phyloP scores from a whole-genome alignment of 176 grass and related monocot genomes.

The Leersia perrieri region DNA sequence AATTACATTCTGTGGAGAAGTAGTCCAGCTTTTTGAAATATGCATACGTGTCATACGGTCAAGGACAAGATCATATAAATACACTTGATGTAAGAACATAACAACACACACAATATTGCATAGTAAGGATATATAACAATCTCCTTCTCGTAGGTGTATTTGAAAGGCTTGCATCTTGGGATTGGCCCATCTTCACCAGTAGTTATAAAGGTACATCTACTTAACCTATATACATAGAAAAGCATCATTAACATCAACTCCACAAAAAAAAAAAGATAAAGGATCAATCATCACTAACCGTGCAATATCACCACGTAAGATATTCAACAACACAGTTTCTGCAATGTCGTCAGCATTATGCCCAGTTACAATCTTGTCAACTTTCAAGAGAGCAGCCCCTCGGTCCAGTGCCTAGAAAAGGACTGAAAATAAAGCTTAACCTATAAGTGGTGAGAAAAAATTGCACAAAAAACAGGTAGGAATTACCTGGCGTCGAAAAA shows the following conservation, averaged over 20 bases:
- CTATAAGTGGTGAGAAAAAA: constrained; percentile 3
- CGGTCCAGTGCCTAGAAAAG: constrained; percentile 69
- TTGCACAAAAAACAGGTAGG: constrained; percentile 11
- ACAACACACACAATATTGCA: constrained; percentile 16
- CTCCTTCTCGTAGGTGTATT: constrained; percentile 97
- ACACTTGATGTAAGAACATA: constrained; percentile 19
- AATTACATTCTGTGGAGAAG: constrained; percentile 97
- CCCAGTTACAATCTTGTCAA: constrained; percentile 93
- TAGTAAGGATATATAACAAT: constrained; percentile 98
- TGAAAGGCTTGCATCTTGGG: constrained; percentile 98
- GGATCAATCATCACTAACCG: constrained; percentile 44
- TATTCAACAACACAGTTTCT: constrained; percentile 94
- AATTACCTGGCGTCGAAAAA: constrained; percentile 87
- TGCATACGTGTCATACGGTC: constrained; percentile 68
- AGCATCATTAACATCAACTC: constrained; percentile 12
- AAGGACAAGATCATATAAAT: constrained; percentile 43
- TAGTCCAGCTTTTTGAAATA: constrained; percentile 99
- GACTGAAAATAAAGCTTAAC: neutral
- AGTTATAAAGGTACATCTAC: constrained; percentile 89
- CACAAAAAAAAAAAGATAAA: constrained; percentile 12
- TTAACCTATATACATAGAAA: constrained; percentile 80
- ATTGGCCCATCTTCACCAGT: constrained; percentile 99
- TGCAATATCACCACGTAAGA: constrained; percentile 96
- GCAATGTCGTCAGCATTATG: constrained; percentile 99
- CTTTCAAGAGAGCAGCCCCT: constrained; percentile 87